Percentiles rank a stretch among this genome's conserved stretches.
phyloP scores from a whole-genome alignment of 2,329 filamentous ascomycete species.

The Xylaria sp. region DNA sequence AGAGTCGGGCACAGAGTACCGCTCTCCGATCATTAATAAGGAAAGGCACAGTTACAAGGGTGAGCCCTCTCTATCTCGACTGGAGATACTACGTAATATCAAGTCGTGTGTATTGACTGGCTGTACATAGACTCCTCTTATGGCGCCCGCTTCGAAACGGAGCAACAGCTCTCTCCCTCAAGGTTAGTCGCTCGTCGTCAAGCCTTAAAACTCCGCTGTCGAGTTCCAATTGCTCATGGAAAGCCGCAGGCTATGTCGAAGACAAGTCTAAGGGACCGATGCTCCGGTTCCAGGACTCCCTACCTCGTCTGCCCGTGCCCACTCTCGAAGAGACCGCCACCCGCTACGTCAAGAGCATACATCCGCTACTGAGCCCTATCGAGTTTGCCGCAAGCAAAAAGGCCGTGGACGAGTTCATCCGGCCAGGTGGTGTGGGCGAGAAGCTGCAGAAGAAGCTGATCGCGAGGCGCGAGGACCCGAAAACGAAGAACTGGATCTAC shows the following conservation, averaged over 20 bases:
- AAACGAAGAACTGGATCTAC: constrained; percentile 90
- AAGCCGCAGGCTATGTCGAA: constrained; percentile 75
- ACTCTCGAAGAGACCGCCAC: constrained; percentile 84
- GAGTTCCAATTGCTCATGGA: constrained; percentile 16
- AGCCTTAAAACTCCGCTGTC: constrained; percentile 20
- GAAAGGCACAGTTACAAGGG: constrained; percentile 43
- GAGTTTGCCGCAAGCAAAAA: constrained; percentile 81
- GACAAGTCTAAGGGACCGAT: constrained; percentile 82
- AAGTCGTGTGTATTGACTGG: constrained; percentile 37
- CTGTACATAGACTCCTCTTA: constrained; percentile 52
- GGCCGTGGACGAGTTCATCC: constrained; percentile 88
- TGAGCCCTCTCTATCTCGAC: constrained; percentile 28
- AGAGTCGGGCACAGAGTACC: constrained; percentile 51
- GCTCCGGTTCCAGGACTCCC: constrained; percentile 87
- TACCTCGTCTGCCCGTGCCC: constrained; percentile 81
- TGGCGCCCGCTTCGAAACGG: constrained; percentile 65
- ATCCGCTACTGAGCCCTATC: constrained; percentile 74
- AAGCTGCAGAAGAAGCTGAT: constrained; percentile 89
- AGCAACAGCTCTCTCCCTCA: constrained; percentile 68
- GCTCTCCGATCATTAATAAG: constrained; percentile 47
- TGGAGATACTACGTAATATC: background rate
- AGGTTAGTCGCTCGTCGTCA: constrained; percentile 52
- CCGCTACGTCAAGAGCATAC: constrained; percentile 83
- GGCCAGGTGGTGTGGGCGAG: constrained; percentile 84
- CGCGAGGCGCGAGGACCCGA: constrained; percentile 81